Percentiles rank a stretch among this genome's conserved stretches.
Evolutionary conservation across 2,329 filamentous ascomycete genomes (phyloP).

Genomic region (Stagonosporopsis vannaccii): DNA sequence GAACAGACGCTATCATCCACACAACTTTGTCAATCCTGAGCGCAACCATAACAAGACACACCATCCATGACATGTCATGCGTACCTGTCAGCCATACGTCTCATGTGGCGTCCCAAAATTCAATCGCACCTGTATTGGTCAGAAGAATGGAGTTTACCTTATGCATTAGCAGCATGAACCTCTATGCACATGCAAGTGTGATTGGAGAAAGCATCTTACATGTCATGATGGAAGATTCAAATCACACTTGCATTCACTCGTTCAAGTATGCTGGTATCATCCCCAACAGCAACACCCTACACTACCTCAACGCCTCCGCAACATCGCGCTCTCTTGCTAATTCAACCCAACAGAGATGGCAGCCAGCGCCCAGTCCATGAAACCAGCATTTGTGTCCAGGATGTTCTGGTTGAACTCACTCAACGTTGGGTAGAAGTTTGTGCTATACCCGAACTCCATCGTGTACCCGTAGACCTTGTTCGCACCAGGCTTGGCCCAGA

Average conservation of each 20-base stretch:
- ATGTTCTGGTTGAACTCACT: constrained; percentile 53
- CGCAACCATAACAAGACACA: too few species aligned
- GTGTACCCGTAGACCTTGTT: constrained; percentile 53
- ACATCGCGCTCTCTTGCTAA: constrained; percentile 11
- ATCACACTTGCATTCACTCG: not conserved
- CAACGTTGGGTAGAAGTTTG: constrained; percentile 52
- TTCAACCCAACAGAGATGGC: constrained; percentile 42
- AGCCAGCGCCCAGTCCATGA: constrained; percentile 52
- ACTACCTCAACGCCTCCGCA: not conserved
- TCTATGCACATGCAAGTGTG: too few species aligned
- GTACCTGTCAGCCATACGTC: too few species aligned
- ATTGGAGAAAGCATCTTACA: not conserved
- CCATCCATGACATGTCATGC: too few species aligned
- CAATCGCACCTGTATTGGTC: too few species aligned
- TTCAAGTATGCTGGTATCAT: constrained; percentile 7
- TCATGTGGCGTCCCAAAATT: too few species aligned
- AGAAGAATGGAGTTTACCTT: too few species aligned
- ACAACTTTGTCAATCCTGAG: too few species aligned
- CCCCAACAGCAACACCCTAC: not conserved
- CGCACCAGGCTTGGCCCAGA: constrained; percentile 41
- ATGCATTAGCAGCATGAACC: too few species aligned
- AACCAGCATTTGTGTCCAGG: constrained; percentile 51
- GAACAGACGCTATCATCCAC: too few species aligned
- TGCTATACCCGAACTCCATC: constrained; percentile 50
- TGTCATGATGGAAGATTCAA: not conserved